A percentile compares a stretch with the other conserved stretches of the same genome.
Conservation (phyloP, 345 rosid species). For the Kandelia obovata region DNA sequence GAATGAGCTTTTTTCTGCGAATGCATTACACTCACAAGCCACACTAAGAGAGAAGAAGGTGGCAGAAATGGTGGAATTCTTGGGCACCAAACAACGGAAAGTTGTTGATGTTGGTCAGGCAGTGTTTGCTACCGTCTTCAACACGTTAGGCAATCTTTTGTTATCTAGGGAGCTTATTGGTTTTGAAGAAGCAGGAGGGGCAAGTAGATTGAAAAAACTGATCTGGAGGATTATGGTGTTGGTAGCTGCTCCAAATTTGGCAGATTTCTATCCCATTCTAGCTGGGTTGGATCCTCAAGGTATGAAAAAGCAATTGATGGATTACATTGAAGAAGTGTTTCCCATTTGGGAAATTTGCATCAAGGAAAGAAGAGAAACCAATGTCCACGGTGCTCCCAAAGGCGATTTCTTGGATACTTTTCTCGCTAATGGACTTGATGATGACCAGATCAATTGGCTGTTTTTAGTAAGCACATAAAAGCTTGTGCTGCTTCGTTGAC, state of each 20-base stretch:
- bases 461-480: neutral
- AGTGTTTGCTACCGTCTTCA: slow-evolving; percentile 15
- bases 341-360: slow-evolving; percentile 8
- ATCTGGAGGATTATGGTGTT: neutral
- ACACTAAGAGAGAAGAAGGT: slow-evolving; percentile 11
- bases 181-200: neutral
- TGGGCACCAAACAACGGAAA: slow-evolving; percentile 6
- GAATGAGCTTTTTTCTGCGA: slow-evolving; percentile 18
- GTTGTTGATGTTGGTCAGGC: slow-evolving; percentile 11
- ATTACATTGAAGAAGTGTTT: neutral
- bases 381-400: neutral
- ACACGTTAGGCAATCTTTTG: slow-evolving; percentile 4
- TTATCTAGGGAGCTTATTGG: slow-evolving; percentile 6
- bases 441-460: slow-evolving; percentile 21
- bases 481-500: neutral
- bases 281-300: slow-evolving; percentile 17
- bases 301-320: neutral
- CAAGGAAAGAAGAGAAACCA: slow-evolving; percentile 19
- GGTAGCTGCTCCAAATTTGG: neutral
- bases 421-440: slow-evolving; percentile 9
- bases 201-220: neutral
- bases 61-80: slow-evolving; percentile 12
- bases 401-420: slow-evolving; percentile 20
- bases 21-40: slow-evolving; percentile 13
- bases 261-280: slow-evolving; percentile 11